phyloP scores from a whole-genome alignment of 1,284 basidiomycete genomes.

The Cryptococcus sp. region DNA sequence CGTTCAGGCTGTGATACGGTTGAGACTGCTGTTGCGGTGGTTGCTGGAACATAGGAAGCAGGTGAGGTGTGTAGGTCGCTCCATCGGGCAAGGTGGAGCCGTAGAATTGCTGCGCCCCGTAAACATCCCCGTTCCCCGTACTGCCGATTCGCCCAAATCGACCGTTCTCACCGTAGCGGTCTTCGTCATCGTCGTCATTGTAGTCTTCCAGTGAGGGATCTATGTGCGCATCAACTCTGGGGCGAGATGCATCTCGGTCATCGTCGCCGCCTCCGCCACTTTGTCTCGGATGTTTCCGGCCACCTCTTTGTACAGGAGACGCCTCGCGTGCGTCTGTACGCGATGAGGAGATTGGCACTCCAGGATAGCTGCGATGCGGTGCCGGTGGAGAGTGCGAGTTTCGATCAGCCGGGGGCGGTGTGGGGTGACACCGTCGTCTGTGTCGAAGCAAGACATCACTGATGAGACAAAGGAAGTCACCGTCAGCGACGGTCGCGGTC shows the following conservation, averaged over 20 bases:
- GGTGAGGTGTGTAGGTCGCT: constrained; percentile 40
- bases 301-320: constrained; percentile 27
- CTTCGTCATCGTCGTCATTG: constrained; percentile 37
- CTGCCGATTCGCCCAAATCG: constrained; percentile 36
- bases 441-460: constrained; percentile 55
- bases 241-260: constrained; percentile 10
- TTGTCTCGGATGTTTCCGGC: constrained; percentile 34
- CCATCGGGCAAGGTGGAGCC: constrained; percentile 22
- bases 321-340: constrained; percentile 41
- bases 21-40: constrained; percentile 2
- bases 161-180: constrained; percentile 31
- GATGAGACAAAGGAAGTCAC: neutral
- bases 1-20: constrained; percentile 37
- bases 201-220: constrained; percentile 24
- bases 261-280: constrained; percentile 11
- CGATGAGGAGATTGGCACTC: constrained; percentile 46
- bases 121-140: constrained; percentile 43
- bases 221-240: constrained; percentile 12
- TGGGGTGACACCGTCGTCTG: constrained; percentile 52
- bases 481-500: neutral
- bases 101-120: constrained; percentile 34
- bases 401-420: constrained; percentile 45
- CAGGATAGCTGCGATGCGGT: constrained; percentile 36
- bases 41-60: constrained; percentile 46
- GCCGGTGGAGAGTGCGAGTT: constrained; percentile 43